Base-by-base conservation (phyloP, 352 stramenopile genomes). In the Globisporangium alternatum region DNA sequence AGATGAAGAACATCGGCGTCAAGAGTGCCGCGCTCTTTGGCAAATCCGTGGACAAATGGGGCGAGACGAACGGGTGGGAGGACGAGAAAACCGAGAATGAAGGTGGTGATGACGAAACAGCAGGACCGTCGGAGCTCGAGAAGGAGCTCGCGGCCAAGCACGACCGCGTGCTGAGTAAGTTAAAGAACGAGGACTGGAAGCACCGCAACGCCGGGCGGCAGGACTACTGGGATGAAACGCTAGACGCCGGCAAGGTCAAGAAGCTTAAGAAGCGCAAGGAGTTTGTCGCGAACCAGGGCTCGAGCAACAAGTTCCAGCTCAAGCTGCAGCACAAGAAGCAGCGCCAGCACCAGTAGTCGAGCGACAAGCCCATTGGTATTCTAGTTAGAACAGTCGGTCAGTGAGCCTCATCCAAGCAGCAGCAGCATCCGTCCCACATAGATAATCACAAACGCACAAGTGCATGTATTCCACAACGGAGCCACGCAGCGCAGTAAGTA, bases 211-310 rank as follows among this genome's bases (percentile, higher is more conserved):
- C 76, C 5, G 75, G 75, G 19, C 81, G 81, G 17, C 84, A 88
- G 53, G 86, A 90, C 68, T 83, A 79, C 35, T 95, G 86, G 86
- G 78, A 95, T 60, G 82, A 90, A 44, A 80, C 79, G 21, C 72
- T 95, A 2, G 86, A 95, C 62, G 56, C 60, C 9, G 86, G 86
- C 41, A 90, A 95, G 56, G 57, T 86, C 9, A 93, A 93, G 63
- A 95, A 93, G 71, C 68, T 93, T 56, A 91, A 91, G 72, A 91
- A 91, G 67, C 80, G 83, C 57, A 93, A 91, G 56, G 82, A 89
- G 54, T 95, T 95, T 62, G 71, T 90, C 17, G 31, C 82, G 8
- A 95, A 95, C 62, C 73, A 95, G 79, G 86, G 86, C 52, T 70
- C 65, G 45, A 65, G 72, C 19, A 95, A 95, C 68, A 75, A 69